Percentiles rank a stretch among this genome's conserved stretches.
phyloP scores from a whole-genome alignment of 768 basidiomycete species.

The Hemileccinum impolitum region DNA sequence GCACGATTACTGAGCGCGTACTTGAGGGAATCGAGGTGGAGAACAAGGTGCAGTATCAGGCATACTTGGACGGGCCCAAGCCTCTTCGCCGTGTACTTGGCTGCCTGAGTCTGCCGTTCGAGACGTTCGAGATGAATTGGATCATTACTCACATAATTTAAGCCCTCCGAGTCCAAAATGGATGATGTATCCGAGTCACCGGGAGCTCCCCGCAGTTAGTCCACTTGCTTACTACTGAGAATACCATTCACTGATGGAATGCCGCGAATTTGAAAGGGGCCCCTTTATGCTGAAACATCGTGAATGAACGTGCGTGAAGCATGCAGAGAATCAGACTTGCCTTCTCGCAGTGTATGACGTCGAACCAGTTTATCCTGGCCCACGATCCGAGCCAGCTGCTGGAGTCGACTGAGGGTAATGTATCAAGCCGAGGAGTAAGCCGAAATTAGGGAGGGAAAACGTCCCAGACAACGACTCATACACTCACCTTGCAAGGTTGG shows the following conservation, averaged over 20 bases:
- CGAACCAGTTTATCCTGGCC: slow-evolving; percentile 8
- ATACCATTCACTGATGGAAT: slow-evolving; percentile 4
- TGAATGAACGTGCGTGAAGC: too few relatives aligned
- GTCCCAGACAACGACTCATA: background rate
- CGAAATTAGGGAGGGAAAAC: background rate
- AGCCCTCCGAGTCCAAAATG: slow-evolving; percentile 25
- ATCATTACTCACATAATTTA: slow-evolving; percentile 29
- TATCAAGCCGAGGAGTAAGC: slow-evolving; percentile 13
- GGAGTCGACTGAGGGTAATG: slow-evolving; percentile 28
- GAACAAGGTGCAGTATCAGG: slow-evolving; percentile 92
- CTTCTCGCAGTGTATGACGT: slow-evolving; percentile 28
- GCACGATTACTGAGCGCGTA: slow-evolving; percentile 94
- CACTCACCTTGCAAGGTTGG: slow-evolving; percentile 2
- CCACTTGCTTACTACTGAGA: slow-evolving; percentile 29
- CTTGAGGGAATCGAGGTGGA: slow-evolving; percentile 99
- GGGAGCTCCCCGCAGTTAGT: slow-evolving; percentile 39
- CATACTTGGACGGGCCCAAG: slow-evolving; percentile 90
- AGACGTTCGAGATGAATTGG: too few relatives aligned
- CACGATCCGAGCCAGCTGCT: slow-evolving; percentile 26
- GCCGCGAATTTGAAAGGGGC: slow-evolving; percentile 30
- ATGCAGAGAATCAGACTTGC: slow-evolving; percentile 9
- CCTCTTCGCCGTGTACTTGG: too few relatives aligned
- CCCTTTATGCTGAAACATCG: slow-evolving; percentile 22
- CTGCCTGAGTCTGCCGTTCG: too few relatives aligned
- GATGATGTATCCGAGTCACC: slow-evolving; percentile 41